Evolutionary conservation across 306 rosid genomes (phyloP), one percentile per base, ranked within the genome.

Genomic region (Macrotyloma uniflorum): DNA sequence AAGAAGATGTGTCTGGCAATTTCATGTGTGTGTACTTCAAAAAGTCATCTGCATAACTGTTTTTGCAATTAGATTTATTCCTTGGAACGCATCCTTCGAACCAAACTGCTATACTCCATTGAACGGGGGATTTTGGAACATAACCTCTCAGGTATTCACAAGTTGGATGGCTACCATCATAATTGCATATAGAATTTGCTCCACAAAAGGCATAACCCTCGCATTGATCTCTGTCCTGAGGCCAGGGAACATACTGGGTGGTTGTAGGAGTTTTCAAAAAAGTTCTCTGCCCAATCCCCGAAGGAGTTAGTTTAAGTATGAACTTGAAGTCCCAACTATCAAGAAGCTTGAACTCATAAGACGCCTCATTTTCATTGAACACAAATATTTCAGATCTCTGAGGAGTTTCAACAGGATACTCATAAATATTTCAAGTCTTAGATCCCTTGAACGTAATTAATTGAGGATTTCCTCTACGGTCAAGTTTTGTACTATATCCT

Each of bases 321-420:
- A n/a, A n/a, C 49, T 2, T 38, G 28, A 50, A 6, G n/a, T n/a
- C n/a, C 2, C 67, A 61, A 4, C 26, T 71, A 26, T 62, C 38
- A 49, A 62, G 1, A 4, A 49, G 8, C 12, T 50, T 36, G 13
- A 23, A 62, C 67, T 79, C 67, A 38, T 71, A 72, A 26, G 49
- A 79, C 47, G 57, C 58, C 32, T 79, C 73, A 38, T 71, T 50
- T 4, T 38, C 72, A 26, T 72, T 79, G 8, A 79, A 6, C 6
- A 71, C 73, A 38, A 79, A 70, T 22, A 32, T 12, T 50, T 1
- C 1, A 0, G 57, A 18, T 4, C n/a, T n/a, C n/a, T n/a, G n/a
- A n/a, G n/a, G n/a, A n/a, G n/a, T n/a, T n/a, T n/a, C n/a, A n/a
- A n/a, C n/a, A n/a, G n/a, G n/a, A n/a, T n/a, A n/a, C n/a, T n/a